Conservation (phyloP, 306 rosid genomes). For the Echinosophora koreensis region DNA sequence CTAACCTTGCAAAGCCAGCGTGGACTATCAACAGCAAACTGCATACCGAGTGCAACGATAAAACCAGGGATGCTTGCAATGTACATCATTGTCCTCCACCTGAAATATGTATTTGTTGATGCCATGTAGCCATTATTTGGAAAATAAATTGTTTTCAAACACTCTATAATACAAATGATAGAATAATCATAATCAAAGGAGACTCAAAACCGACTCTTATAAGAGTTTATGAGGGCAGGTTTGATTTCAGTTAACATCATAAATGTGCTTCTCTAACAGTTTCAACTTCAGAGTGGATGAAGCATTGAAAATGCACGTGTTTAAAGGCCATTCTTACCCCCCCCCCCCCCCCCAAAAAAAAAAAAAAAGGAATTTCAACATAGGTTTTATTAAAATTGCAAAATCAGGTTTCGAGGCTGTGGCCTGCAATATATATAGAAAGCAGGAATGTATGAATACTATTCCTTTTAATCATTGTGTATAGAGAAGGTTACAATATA, state of each 20-base stretch:
- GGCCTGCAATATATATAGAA: too few species aligned
- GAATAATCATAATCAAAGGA: slow-evolving; percentile 3
- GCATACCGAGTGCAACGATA: slow-evolving; percentile 80
- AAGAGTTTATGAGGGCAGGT: slow-evolving; percentile 5
- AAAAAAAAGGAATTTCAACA: too few species aligned
- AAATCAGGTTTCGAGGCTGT: too few species aligned
- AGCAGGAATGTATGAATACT: too few species aligned
- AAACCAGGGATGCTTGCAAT: slow-evolving; percentile 85
- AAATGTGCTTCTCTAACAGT: neutral
- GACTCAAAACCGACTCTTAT: neutral
- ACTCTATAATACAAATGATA: neutral
- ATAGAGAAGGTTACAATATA: too few species aligned
- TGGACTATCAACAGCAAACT: slow-evolving; percentile 94
- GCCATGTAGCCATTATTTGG: slow-evolving; percentile 23
- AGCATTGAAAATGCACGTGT: neutral
- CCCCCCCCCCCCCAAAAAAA: too few species aligned
- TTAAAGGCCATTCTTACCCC: too few species aligned
- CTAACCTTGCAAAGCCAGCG: slow-evolving; percentile 88
- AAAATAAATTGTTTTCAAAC: slow-evolving; percentile 24
- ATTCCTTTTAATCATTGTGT: too few species aligned
- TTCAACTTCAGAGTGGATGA: neutral
- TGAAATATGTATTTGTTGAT: slow-evolving; percentile 50
- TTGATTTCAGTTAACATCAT: slow-evolving; percentile 10
- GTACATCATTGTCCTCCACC: slow-evolving; percentile 95
- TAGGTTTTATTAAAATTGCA: too few species aligned